Evolutionary conservation across 306 rosid genomes (phyloP).

Genomic region (Rubus idaeus): DNA sequence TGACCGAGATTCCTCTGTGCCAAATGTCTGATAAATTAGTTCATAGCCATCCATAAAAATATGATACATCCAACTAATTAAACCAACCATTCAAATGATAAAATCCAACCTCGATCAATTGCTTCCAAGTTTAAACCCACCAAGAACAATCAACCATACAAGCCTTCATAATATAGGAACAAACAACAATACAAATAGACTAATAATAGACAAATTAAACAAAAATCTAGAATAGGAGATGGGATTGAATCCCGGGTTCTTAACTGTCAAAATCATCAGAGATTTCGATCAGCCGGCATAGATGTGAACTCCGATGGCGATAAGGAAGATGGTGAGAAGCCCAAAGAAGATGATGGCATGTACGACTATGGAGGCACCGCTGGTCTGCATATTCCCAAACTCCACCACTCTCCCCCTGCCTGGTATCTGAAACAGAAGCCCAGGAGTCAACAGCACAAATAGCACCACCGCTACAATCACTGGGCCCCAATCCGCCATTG

Average conservation of each 20-base stretch:
- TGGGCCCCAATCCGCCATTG: constrained; percentile 92
- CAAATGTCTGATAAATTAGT: neutral
- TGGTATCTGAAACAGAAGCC: constrained; percentile 72
- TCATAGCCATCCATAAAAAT: neutral
- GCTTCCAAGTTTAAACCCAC: neutral
- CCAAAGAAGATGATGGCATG: constrained; percentile 78
- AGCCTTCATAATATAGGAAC: neutral
- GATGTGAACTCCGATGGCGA: constrained; percentile 76
- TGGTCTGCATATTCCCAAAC: constrained; percentile 77
- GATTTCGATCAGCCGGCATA: constrained; percentile 41
- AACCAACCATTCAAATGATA: too few species aligned
- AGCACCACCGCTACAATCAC: constrained; percentile 69
- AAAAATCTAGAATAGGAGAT: neutral
- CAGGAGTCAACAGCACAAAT: constrained; percentile 70
- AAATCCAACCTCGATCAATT: neutral
- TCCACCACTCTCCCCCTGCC: constrained; percentile 48
- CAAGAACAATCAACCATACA: neutral
- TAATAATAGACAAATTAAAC: neutral
- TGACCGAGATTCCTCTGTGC: neutral
- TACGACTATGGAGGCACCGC: constrained; percentile 69
- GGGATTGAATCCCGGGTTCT: neutral
- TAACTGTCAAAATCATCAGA: neutral
- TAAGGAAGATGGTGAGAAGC: constrained; percentile 74
- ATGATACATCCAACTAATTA: neutral
- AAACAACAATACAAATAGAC: neutral